These are phyloP conservation scores for Phytophthora macrochlamydospora DNA, from an alignment of 352 stramenopile species.

Conservation along the genomic window DNA sequence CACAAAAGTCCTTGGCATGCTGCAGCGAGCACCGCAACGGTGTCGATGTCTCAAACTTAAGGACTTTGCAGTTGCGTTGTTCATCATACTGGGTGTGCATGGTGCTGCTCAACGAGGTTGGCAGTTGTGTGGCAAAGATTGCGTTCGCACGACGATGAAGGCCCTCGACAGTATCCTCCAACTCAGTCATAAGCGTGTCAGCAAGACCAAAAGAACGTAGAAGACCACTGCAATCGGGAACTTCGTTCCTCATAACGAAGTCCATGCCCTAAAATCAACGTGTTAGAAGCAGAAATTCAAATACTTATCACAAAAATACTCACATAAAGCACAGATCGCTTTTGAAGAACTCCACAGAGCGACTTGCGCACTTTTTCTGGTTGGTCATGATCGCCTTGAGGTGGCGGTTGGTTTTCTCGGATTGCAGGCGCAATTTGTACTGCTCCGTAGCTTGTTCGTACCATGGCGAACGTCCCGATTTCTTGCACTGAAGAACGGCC, in stretches of 20 bases:
- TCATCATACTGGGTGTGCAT: constrained; percentile 16
- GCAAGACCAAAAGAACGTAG: neutral
- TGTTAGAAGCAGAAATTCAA: neutral
- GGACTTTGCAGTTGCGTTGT: constrained; percentile 6
- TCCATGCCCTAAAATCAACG: constrained; percentile 11
- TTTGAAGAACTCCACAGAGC: constrained; percentile 13
- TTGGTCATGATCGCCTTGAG: constrained; percentile 27
- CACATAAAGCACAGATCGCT: constrained; percentile 25
- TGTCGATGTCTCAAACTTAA: constrained; percentile 24
- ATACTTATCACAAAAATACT: constrained; percentile 3
- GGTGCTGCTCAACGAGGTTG: constrained; percentile 1
- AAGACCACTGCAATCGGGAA: neutral
- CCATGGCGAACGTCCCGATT: constrained; percentile 1
- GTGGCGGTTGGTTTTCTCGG: constrained; percentile 28
- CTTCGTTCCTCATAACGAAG: constrained; percentile 7
- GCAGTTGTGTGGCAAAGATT: constrained; percentile 5
- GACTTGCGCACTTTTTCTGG: constrained; percentile 19
- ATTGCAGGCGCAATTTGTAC: constrained; percentile 12
- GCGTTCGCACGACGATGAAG: constrained; percentile 1
- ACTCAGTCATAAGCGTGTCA: constrained; percentile 6
- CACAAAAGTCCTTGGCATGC: constrained; percentile 9
- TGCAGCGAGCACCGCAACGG: constrained; percentile 10
- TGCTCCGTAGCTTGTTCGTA: constrained; percentile 14
- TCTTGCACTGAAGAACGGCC: neutral
- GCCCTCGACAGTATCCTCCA: constrained; percentile 8